Percentiles rank a stretch among this genome's conserved stretches.
These are phyloP conservation scores for Saprolegnia parasitica DNA, from an alignment of 352 stramenopile species.

Conservation along the genomic window DNA sequence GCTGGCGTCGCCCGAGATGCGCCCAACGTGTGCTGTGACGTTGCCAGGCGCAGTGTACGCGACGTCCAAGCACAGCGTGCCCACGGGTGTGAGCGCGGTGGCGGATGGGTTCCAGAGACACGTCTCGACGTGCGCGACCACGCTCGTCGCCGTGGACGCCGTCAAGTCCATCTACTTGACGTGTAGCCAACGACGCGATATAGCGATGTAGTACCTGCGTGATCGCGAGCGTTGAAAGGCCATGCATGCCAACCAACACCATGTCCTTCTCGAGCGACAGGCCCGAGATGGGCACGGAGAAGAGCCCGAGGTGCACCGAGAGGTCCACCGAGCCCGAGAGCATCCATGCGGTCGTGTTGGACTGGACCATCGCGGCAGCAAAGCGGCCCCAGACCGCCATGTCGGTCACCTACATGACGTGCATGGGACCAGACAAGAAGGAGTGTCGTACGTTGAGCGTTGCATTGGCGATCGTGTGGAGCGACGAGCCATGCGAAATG, in stretches of 20 bases:
- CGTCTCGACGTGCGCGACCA: slow-evolving; percentile 17
- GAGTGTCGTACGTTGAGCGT: slow-evolving; percentile 16
- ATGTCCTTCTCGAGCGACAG: slow-evolving; percentile 14
- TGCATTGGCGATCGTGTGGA: slow-evolving; percentile 26
- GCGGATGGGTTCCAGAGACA: slow-evolving; percentile 23
- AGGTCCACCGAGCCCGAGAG: slow-evolving; percentile 17
- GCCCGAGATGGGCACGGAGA: neutral
- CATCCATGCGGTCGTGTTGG: slow-evolving; percentile 19
- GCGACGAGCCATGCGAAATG: slow-evolving; percentile 12
- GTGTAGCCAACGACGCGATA: neutral
- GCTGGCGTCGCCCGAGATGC: neutral
- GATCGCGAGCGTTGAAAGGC: slow-evolving; percentile 7
- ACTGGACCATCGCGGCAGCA: slow-evolving; percentile 20
- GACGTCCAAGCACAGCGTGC: slow-evolving; percentile 23
- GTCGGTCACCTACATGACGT: slow-evolving; percentile 17
- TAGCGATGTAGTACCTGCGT: slow-evolving; percentile 22
- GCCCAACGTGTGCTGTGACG: neutral
- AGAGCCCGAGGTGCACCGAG: slow-evolving; percentile 15
- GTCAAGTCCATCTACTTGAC: slow-evolving; percentile 25
- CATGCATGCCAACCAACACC: slow-evolving; percentile 10
- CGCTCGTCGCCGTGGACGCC: neutral
- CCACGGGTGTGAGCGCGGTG: slow-evolving; percentile 11
- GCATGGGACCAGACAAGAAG: neutral
- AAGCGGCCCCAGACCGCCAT: slow-evolving; percentile 12
- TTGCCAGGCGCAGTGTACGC: neutral